Base-by-base conservation (phyloP, 805 yeast genomes). In the Yamadazyma takamatsuzukensis region DNA sequence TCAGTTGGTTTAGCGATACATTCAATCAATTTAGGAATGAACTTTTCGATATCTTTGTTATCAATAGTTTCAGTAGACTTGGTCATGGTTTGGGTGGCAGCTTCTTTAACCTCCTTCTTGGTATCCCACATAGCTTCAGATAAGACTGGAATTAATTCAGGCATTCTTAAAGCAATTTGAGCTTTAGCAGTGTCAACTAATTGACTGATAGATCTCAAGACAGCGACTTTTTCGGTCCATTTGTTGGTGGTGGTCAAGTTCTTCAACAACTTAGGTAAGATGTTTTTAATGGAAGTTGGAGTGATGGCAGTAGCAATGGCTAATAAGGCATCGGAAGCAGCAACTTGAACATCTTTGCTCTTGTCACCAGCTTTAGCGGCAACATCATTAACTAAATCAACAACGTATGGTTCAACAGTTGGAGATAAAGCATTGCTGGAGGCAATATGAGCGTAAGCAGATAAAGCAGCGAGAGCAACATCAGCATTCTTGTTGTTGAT, bases 111-210 rank as follows among this genome's bases (percentile, higher is more conserved):
- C 62, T 93, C 97, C 71, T 78, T 76, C 82, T 93, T 93, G 72
- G 99, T 93, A 73, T 93, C 98, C 99, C 99, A 93, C 97, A 93
- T 93, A 58, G 97, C 87, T 77, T 93, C 99, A 54, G 98, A 93
- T 58, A 93, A 75, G 51, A 83, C 93, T 69, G 99, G 98, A 59
- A 93, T 90, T 67, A 93, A 80, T 78, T 93, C 97, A 59, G 97
- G 96, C 97, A 93, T 93, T 80, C 98, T 88, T 59, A 93, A 78
- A 54, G 98, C 96, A 53, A 93, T 75, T 78, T 89, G 99, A 55
- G 71, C 83, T 70, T 89, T 90, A 54, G 98, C 96, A 52, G 87
- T 76, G 63, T 86, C 95, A 54, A 93, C 98, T 59, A 90, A 75
- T 51, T 78, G 78, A 48, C 95, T 69, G 59, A 93, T 73, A 56